Conservation (phyloP, 306 rosid species). For the Cicer bijugum region DNA sequence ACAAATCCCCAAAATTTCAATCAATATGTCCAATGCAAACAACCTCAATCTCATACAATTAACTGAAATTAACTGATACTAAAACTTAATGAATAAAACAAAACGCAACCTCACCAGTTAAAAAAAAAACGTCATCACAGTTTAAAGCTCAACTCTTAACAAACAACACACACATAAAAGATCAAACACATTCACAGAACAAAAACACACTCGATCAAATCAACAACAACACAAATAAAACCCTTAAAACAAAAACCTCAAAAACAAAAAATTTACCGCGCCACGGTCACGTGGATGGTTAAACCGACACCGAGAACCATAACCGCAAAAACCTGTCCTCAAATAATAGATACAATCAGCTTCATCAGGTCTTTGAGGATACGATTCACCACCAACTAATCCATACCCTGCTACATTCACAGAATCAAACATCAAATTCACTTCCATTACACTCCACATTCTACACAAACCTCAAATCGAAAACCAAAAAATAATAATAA, state of each 20-base stretch:
- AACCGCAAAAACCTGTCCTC: conserved; percentile 89
- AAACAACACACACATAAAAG: conserved; percentile 41
- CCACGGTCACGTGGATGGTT: conserved; percentile 94
- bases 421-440: conserved; percentile 56
- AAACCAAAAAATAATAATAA: neutral
- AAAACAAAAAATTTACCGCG: conserved; percentile 59
- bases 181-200: conserved; percentile 35
- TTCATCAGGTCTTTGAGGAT: conserved; percentile 88
- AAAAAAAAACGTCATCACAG: conserved; percentile 11
- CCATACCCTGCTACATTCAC: conserved; percentile 63
- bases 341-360: conserved; percentile 86
- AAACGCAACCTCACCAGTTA: neutral
- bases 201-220: conserved; percentile 26
- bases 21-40: conserved; percentile 40
- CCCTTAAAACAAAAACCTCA: conserved; percentile 29
- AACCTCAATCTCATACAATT: conserved; percentile 41
- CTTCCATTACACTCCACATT: conserved; percentile 51
- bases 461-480: conserved; percentile 51
- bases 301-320: conserved; percentile 92
- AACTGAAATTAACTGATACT: neutral
- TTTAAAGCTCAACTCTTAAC: conserved; percentile 33
- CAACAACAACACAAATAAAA: conserved; percentile 36
- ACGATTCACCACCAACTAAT: conserved; percentile 73
- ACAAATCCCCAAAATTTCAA: conserved; percentile 44
- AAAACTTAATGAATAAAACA: conserved; percentile 32